These are phyloP conservation scores for Clarireedia monteithiana DNA, from an alignment of 2,329 filamentous ascomycete species.

Conservation along the genomic window DNA sequence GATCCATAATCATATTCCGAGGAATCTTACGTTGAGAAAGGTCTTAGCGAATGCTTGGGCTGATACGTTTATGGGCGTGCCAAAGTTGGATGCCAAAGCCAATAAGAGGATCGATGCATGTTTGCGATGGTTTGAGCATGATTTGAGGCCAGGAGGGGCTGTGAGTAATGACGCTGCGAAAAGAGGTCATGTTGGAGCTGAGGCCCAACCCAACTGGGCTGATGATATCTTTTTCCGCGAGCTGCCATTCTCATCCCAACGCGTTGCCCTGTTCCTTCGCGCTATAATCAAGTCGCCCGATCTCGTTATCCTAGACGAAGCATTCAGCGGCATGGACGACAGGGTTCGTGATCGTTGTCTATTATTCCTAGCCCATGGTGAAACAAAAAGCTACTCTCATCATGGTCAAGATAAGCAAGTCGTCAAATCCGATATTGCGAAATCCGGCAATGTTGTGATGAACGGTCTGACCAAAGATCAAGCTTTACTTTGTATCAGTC, in stretches of 20 bases:
- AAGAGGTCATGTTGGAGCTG: constrained; percentile 20
- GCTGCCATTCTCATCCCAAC: constrained; percentile 73
- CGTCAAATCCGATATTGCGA: constrained; percentile 40
- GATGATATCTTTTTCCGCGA: constrained; percentile 61
- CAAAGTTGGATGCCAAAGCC: constrained; percentile 52
- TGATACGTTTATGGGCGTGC: constrained; percentile 70
- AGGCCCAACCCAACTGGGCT: constrained; percentile 50
- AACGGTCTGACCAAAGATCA: constrained; percentile 61
- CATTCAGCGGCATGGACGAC: constrained; percentile 80
- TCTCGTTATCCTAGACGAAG: constrained; percentile 78
- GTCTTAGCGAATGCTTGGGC: constrained; percentile 84
- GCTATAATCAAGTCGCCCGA: constrained; percentile 75
- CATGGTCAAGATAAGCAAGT: constrained; percentile 17
- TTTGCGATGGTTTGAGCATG: constrained; percentile 68
- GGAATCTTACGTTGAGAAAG: constrained; percentile 61
- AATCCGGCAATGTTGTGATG: constrained; percentile 42
- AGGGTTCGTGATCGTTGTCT: constrained; percentile 79
- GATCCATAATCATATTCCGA: constrained; percentile 87
- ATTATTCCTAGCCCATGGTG: constrained; percentile 64
- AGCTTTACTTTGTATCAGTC: constrained; percentile 85
- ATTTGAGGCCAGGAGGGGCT: constrained; percentile 48
- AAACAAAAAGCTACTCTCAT: constrained; percentile 36
- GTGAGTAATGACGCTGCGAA: constrained; percentile 20
- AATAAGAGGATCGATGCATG: constrained; percentile 57
- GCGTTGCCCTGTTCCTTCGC: constrained; percentile 75